A percentile compares a stretch with the other conserved stretches of the same genome.
These are phyloP conservation scores for Clathrospora elynae DNA, from an alignment of 2,329 filamentous ascomycete species.

Conservation along the genomic window DNA sequence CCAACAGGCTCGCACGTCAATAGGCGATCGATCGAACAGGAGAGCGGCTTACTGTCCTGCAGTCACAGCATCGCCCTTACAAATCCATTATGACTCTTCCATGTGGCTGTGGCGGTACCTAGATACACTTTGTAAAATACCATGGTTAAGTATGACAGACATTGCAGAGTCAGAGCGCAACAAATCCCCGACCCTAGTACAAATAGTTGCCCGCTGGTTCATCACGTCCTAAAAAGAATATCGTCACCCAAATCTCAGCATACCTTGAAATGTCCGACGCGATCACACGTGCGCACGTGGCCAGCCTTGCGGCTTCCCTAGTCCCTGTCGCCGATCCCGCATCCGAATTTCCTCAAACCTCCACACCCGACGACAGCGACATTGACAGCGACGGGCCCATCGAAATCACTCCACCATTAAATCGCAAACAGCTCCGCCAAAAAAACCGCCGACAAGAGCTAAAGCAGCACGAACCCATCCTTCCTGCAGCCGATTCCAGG, in stretches of 20 bases:
- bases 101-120: constrained; percentile 46
- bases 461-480: constrained; percentile 3
- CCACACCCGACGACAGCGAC: constrained; percentile 10
- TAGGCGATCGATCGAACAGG: too few species aligned
- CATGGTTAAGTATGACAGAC: constrained; percentile 6
- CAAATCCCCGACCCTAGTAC: background rate
- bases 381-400: constrained; percentile 10
- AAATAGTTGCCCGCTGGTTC: background rate
- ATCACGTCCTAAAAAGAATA: background rate
- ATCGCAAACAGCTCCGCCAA: constrained; percentile 33
- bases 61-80: constrained; percentile 35
- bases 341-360: constrained; percentile 25
- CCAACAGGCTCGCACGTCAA: too few species aligned
- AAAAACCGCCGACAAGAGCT: constrained; percentile 20
- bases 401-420: constrained; percentile 9
- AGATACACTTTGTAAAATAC: constrained; percentile 18
- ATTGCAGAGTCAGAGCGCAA: background rate
- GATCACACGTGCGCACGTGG: constrained; percentile 46
- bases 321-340: constrained; percentile 29
- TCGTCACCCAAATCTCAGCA: background rate
- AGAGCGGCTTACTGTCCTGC: constrained; percentile 25
- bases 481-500: constrained; percentile 1
- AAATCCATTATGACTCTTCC: constrained; percentile 44
- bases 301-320: constrained; percentile 20
- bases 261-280: constrained; percentile 29